phyloP scores from a whole-genome alignment of 2,329 filamentous ascomycete species.

The Exophiala xenobiotica region DNA sequence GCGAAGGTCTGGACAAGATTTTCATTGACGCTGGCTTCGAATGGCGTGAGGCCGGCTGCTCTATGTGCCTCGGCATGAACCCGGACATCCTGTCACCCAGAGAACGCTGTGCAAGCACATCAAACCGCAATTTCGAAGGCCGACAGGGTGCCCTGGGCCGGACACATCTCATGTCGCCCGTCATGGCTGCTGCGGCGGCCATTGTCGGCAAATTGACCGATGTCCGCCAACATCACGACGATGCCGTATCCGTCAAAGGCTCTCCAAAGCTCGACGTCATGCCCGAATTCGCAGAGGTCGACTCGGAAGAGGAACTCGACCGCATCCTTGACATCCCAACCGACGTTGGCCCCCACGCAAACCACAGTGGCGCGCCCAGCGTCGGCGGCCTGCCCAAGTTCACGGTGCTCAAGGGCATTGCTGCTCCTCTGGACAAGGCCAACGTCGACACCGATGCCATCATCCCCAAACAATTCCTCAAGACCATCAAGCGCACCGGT shows the following conservation, averaged over 20 bases:
- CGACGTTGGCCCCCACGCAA: slow-evolving; percentile 65
- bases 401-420: slow-evolving; percentile 77
- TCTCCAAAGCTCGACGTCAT: slow-evolving; percentile 61
- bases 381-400: slow-evolving; percentile 78
- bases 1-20: slow-evolving; percentile 88
- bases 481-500: slow-evolving; percentile 97
- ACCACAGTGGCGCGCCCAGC: slow-evolving; percentile 54
- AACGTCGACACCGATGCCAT: slow-evolving; percentile 99
- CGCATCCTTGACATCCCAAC: slow-evolving; percentile 62
- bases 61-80: slow-evolving; percentile 99
- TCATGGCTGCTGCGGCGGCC: slow-evolving; percentile 90
- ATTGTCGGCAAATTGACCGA: slow-evolving; percentile 90
- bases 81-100: slow-evolving; percentile 90
- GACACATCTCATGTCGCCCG: slow-evolving; percentile 94
- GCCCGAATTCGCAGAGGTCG: slow-evolving; percentile 54
- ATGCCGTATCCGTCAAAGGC: slow-evolving; percentile 51
- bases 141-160: slow-evolving; percentile 88
- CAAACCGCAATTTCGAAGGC: slow-evolving; percentile 96
- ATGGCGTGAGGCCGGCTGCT: slow-evolving; percentile 97
- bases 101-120: slow-evolving; percentile 92
- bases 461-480: slow-evolving; percentile 98
- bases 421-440: slow-evolving; percentile 79
- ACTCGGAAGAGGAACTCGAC: slow-evolving; percentile 63
- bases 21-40: slow-evolving; percentile 92
- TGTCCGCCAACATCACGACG: slow-evolving; percentile 71